Evolutionary conservation across 139 green algal genomes (phyloP), one percentile per base, ranked within the genome.

Genomic region (Coccomyxa sp.): DNA sequence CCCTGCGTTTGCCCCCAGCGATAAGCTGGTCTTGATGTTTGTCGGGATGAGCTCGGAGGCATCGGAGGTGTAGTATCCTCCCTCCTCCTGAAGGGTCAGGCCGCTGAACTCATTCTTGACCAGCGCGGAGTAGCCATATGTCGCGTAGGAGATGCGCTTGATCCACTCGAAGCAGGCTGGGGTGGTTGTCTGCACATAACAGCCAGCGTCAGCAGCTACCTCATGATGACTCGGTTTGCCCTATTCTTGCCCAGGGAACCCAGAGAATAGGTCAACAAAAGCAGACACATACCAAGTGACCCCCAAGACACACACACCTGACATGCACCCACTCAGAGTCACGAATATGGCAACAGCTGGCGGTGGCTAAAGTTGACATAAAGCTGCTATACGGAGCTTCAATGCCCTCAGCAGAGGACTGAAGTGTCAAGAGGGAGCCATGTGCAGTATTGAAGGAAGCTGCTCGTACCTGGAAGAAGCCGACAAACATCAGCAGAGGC

Each of bases 51-150:
- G 8, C 0, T 7, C 6, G 16, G 6, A 38, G 18, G 72, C 72
- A 34, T 71, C 64, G 5, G 18, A 31, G 2, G 35, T 36, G 24
- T 36, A 22, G 10, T 37, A 31, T 18, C 27, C 64, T 7, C 64
- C 64, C 64, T 10, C 29, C 27, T 68, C 81, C 29, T 74, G 37
- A 41, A 88, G 79, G 14, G 6, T n/a, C 0, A 85, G 76, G 34
- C 81, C 84, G 8, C 68, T 31, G 64, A 88, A 86, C 73, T 88
- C 84, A 35, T 83, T 85, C 16, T 58, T 78, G 70, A 82, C 78
- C 58, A 86, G 71, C 29, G 68, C 77, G 8, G 68, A 68, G 77
- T 81, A 77, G 38, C 38, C 72, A 38, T 77, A 77, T 7, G 72
- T 29, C 27, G 39, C 72, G 6, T 40, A 77, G 8, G 72, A 77